phyloP scores from a whole-genome alignment of 2,329 filamentous ascomycete genomes.

The Colletotrichum sp. region DNA sequence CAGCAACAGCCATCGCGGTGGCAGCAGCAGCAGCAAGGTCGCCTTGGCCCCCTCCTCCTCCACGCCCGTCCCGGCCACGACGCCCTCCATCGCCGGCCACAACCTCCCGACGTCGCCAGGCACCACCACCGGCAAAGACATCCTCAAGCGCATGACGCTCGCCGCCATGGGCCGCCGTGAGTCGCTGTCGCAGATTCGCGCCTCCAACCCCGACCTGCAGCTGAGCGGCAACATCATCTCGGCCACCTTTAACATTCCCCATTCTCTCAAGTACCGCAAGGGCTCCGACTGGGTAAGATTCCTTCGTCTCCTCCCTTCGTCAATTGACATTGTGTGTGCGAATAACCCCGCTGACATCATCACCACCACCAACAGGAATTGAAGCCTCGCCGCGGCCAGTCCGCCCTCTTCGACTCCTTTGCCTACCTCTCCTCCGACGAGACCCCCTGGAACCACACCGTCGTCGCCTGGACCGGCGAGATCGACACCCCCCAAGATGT shows the following conservation, averaged over 20 bases:
- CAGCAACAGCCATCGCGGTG: neutral
- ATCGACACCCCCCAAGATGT: slow-evolving; percentile 60
- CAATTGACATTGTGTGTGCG: neutral
- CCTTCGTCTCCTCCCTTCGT: neutral
- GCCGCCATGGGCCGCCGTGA: slow-evolving; percentile 49
- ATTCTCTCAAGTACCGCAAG: slow-evolving; percentile 62
- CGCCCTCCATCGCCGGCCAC: slow-evolving; percentile 17
- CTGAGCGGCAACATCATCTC: slow-evolving; percentile 72
- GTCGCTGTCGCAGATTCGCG: slow-evolving; percentile 60
- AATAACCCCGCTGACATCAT: slow-evolving; percentile 13
- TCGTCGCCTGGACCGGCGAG: slow-evolving; percentile 96
- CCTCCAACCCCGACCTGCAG: slow-evolving; percentile 59
- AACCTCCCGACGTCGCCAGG: slow-evolving; percentile 8
- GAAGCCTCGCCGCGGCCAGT: slow-evolving; percentile 80
- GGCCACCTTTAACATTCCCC: slow-evolving; percentile 67
- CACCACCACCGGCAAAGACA: slow-evolving; percentile 35
- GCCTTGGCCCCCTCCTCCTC: neutral
- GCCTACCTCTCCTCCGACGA: slow-evolving; percentile 84
- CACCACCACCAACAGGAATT: slow-evolving; percentile 62
- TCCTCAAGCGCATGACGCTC: slow-evolving; percentile 48
- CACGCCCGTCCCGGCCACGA: neutral
- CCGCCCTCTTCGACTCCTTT: slow-evolving; percentile 91
- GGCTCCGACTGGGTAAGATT: slow-evolving; percentile 65
- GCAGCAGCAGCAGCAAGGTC: neutral
- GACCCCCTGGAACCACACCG: slow-evolving; percentile 87